Percentiles rank a stretch among this genome's conserved stretches.
These are phyloP conservation scores for Polytrichum formosum DNA, from an alignment of 225 moss, liverwort and hornwort species.

Conservation along the genomic window DNA sequence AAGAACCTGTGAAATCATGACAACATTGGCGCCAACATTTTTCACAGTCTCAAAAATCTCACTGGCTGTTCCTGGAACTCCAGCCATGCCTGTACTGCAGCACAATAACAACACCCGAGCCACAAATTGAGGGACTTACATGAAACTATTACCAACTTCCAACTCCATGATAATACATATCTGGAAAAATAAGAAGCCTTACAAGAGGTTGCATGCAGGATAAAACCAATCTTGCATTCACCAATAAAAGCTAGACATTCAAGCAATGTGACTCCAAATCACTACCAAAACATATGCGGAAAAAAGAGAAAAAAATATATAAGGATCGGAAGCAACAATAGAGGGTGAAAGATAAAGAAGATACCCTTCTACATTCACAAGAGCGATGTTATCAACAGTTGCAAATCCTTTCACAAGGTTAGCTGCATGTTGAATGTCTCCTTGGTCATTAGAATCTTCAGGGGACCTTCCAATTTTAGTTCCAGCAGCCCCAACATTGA, in stretches of 20 bases:
- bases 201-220: too few species aligned
- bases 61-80: constrained; percentile 98
- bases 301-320: not conserved
- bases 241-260: not conserved
- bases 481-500: constrained; percentile 77
- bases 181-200: too few species aligned
- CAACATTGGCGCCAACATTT: constrained; percentile 88
- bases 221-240: too few species aligned
- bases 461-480: constrained; percentile 75
- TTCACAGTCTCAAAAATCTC: constrained; percentile 93
- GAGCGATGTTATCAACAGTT: constrained; percentile 89
- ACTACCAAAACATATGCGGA: not conserved
- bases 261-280: not conserved
- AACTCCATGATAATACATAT: too few species aligned
- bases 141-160: not conserved
- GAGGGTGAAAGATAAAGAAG: constrained; percentile 11
- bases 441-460: constrained; percentile 24
- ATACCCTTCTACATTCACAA: constrained; percentile 97
- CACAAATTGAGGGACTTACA: not conserved
- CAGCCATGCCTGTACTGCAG: constrained; percentile 98
- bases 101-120: constrained; percentile 16
- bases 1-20: constrained; percentile 98
- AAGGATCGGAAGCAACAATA: not conserved
- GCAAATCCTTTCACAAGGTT: constrained; percentile 92
- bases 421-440: constrained; percentile 28